phyloP scores from a whole-genome alignment of 2,329 filamentous ascomycete species.

The Botryotinia convoluta region DNA sequence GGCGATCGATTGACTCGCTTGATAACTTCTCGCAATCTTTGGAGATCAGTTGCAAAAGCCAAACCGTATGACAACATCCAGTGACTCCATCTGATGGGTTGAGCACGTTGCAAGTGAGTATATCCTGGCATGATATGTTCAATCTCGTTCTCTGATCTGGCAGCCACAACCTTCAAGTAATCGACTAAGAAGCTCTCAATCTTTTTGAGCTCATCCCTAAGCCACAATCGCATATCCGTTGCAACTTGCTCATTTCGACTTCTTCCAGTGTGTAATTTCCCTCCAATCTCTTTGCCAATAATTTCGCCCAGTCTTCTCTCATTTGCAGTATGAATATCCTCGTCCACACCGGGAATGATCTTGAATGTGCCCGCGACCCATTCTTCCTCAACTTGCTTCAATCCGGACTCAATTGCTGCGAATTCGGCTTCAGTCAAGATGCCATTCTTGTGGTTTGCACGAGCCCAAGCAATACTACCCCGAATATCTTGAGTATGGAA shows the following conservation, averaged over 20 bases:
- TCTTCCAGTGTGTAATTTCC: constrained; percentile 85
- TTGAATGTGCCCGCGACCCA: constrained; percentile 52
- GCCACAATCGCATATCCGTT: constrained; percentile 87
- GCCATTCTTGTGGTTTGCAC: constrained; percentile 72
- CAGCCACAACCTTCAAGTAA: constrained; percentile 66
- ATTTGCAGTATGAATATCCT: constrained; percentile 67
- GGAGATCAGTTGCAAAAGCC: constrained; percentile 69
- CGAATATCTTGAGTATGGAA: constrained; percentile 80
- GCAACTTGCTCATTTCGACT: constrained; percentile 89
- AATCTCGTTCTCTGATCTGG: constrained; percentile 71
- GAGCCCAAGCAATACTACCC: constrained; percentile 77
- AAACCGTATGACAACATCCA: constrained; percentile 76
- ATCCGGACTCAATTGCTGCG: constrained; percentile 67
- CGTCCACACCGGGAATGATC: constrained; percentile 53
- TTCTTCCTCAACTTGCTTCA: constrained; percentile 55
- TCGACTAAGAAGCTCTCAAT: constrained; percentile 68
- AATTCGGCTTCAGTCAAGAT: constrained; percentile 75
- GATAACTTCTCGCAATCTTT: constrained; percentile 71
- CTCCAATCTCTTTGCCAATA: constrained; percentile 79
- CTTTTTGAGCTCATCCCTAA: constrained; percentile 68
- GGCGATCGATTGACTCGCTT: constrained; percentile 66
- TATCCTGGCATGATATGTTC: constrained; percentile 80
- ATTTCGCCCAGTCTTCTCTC: constrained; percentile 76
- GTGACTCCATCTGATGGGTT: constrained; percentile 78
- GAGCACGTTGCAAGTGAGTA: constrained; percentile 79